phyloP scores from a whole-genome alignment of 495 filamentous ascomycete species.

The Talaromyces ruber region DNA sequence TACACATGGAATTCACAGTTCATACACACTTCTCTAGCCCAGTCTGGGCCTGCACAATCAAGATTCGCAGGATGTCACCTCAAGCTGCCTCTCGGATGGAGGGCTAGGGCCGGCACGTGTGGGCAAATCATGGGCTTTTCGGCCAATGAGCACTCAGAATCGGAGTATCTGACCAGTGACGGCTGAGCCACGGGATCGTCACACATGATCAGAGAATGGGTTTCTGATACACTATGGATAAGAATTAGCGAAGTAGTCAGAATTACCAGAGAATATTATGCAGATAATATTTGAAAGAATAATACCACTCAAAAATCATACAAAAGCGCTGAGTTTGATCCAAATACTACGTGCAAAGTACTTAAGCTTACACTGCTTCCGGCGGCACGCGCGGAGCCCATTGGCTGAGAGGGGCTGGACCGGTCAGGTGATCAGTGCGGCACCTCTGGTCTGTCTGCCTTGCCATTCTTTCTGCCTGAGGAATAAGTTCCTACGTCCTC shows the following conservation, averaged over 20 bases:
- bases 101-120: conserved; percentile 7
- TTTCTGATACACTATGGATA: not conserved
- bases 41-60: not conserved
- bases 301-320: too few species aligned
- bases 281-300: not conserved
- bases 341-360: too few species aligned
- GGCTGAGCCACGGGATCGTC: conserved; percentile 34
- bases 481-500: conserved; percentile 14
- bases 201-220: conserved; percentile 25
- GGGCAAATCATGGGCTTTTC: not conserved
- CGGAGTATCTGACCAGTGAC: conserved; percentile 7
- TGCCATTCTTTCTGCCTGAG: conserved; percentile 9
- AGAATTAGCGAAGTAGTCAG: not conserved
- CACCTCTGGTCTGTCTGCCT: conserved; percentile 15
- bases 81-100: not conserved
- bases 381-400: conserved; percentile 6
- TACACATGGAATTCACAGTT: not conserved
- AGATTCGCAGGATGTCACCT: not conserved
- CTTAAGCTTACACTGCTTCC: not conserved
- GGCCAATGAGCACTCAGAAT: conserved; percentile 23
- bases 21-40: not conserved
- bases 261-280: not conserved
- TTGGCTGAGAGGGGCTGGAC: not conserved
- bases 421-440: conserved; percentile 30
- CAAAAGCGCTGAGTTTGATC: too few species aligned